Percentiles rank a stretch among this genome's conserved stretches.
Conservation (phyloP, 805 yeast genomes). For the Kuraishia hungarica region DNA sequence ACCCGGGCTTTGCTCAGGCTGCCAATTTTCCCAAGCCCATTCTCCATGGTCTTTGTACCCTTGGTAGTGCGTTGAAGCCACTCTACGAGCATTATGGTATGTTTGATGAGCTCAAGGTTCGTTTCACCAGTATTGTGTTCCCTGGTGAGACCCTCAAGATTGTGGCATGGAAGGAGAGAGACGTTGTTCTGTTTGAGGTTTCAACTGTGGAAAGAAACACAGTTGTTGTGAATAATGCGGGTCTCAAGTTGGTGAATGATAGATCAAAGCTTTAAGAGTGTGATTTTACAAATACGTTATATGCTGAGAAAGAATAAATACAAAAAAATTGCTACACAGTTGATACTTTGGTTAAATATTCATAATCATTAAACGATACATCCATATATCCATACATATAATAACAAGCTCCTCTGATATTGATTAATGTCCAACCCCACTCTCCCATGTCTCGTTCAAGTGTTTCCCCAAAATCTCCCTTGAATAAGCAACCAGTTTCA, state of each 20-base stretch:
- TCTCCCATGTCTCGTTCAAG: conserved; percentile 58
- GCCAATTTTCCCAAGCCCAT: conserved; percentile 84
- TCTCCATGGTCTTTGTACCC: conserved; percentile 84
- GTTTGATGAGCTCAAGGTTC: conserved; percentile 76
- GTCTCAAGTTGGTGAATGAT: conserved; percentile 44
- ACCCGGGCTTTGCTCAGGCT: conserved; percentile 81
- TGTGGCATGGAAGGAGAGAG: conserved; percentile 77
- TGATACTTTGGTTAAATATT: too few relatives aligned
- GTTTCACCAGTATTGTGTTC: conserved; percentile 86
- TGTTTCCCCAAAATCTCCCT: conserved; percentile 40
- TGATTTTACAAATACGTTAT: not conserved
- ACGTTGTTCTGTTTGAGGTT: conserved; percentile 69
- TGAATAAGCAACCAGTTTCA: conserved; percentile 30
- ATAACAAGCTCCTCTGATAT: too few relatives aligned
- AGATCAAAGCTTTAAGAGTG: conserved; percentile 14
- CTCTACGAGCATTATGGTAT: conserved; percentile 75
- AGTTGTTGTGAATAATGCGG: conserved; percentile 81
- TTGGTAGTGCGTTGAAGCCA: conserved; percentile 75
- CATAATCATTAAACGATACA: too few relatives aligned
- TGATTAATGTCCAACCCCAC: conserved; percentile 19
- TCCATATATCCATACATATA: not conserved
- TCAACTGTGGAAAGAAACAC: conserved; percentile 70
- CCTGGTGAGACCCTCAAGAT: conserved; percentile 88
- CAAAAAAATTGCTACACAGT: not conserved
- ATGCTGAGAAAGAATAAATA: not conserved